Base-by-base conservation (phyloP, 1,284 basidiomycete species). In the Heterobasidion occidentale region DNA sequence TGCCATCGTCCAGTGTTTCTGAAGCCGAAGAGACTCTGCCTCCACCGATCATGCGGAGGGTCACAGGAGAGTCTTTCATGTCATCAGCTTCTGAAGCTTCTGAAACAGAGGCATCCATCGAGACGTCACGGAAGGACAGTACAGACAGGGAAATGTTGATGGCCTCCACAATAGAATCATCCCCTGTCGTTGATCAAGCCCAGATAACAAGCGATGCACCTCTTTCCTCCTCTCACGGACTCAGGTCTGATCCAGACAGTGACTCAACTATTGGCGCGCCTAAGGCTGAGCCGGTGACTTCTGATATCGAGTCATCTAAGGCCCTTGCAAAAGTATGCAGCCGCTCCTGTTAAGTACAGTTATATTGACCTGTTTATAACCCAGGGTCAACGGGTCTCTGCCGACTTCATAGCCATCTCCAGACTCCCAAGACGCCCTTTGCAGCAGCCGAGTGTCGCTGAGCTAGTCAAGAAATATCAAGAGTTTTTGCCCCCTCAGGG, bases 211-310 rank as follows among this genome's bases (percentile, higher is more conserved):
- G 8, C 60, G 61, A 36, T 53, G 58, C 15, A 34, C 56, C 8
- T 27, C 34, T 2, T 36, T 51, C 7, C 38, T 38, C 50, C 45
- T 27, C 9, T 58, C 57, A 36, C 15, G 35, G 59, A 1, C 27
- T 53, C 7, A 69, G 64, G 59, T 78, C 80, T 7, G 86, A 85
- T 60, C 75, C 77, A 3, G 92, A 92, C 48, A 94, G 89, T 65
- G 93, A 96, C 66, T 94, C 92, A 9, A 96, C 93, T 1, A 92
- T 95, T 56, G 91, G 87, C n/a, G 91, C 88, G 1, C 71, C 76
- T 27, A 76, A 76, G 58, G 75, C 76, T 27, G 75, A 75, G 34
- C 63, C 64, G 12, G 55, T 60, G 34, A 59, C 66, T 20, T 58
- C 68, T 3, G 69, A 68, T 17, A 62, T 62, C 34, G 64, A 60